Conservation (phyloP, 805 yeast species). For the Myxozyma kluyveri region DNA sequence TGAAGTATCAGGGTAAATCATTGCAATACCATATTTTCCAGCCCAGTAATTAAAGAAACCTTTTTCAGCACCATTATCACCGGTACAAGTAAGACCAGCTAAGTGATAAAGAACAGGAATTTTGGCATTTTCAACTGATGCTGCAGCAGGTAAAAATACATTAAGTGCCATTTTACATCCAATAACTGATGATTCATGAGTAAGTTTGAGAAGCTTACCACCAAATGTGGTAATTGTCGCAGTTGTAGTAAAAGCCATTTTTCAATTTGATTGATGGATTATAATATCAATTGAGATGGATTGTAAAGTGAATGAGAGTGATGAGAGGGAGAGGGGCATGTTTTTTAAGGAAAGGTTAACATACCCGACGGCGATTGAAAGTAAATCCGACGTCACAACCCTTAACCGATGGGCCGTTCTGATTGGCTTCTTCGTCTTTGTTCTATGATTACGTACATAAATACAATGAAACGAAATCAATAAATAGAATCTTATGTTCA, state of each 20-base stretch:
- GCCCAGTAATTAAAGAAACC: slow-evolving; percentile 84
- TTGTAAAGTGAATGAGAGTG: not conserved
- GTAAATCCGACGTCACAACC: no score
- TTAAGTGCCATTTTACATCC: slow-evolving; percentile 79
- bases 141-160: slow-evolving; percentile 62
- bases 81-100: slow-evolving; percentile 90
- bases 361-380: no score
- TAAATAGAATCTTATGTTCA: no score
- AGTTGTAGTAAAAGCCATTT: slow-evolving; percentile 47
- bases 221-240: slow-evolving; percentile 62
- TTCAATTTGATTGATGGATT: not conserved
- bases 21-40: slow-evolving; percentile 74
- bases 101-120: slow-evolving; percentile 77
- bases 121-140: slow-evolving; percentile 30
- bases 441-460: no score
- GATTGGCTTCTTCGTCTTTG: no score
- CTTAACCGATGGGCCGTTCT: no score
- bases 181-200: slow-evolving; percentile 67
- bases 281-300: not conserved
- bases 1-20: slow-evolving; percentile 94
- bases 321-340: no score
- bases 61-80: slow-evolving; percentile 90
- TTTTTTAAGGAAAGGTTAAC: no score
- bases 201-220: slow-evolving; percentile 71
- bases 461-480: no score